These are phyloP conservation scores for Gossypium herbaceum DNA, from an alignment of 345 rosid genomes.

Conservation along the genomic window DNA sequence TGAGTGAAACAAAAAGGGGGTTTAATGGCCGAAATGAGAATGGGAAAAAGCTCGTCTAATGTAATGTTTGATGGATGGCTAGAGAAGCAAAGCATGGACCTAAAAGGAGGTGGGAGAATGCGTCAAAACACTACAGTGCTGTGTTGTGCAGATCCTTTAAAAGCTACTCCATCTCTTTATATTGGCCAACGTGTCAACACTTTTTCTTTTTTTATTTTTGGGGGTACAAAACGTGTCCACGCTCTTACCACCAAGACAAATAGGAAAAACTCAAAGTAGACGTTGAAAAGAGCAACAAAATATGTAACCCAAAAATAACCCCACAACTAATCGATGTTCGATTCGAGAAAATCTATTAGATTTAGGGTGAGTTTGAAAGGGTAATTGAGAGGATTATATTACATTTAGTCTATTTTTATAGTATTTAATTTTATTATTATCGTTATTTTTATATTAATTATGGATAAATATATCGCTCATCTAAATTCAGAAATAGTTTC, in stretches of 20 bases:
- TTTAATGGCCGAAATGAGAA: constrained; percentile 8
- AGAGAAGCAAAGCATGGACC: constrained; percentile 10
- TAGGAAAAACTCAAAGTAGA: neutral
- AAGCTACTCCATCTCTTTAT: neutral
- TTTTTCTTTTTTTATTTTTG: too few relatives aligned
- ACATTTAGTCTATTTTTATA: too few relatives aligned
- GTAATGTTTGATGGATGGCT: neutral
- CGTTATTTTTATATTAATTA: rapidly evolving
- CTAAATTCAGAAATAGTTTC: rapidly evolving
- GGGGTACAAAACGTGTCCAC: neutral
- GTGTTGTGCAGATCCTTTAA: neutral
- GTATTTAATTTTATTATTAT: rapidly evolving
- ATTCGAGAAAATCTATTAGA: too few relatives aligned
- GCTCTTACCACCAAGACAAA: neutral
- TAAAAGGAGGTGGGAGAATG: neutral
- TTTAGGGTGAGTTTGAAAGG: rapidly evolving
- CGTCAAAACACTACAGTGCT: constrained; percentile 6
- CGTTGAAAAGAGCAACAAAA: too few relatives aligned
- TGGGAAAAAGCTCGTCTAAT: neutral
- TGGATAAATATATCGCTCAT: rapidly evolving
- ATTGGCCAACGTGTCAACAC: constrained; percentile 10
- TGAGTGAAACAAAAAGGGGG: neutral
- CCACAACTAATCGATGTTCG: too few relatives aligned
- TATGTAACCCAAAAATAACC: too few relatives aligned
- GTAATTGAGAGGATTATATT: rapidly evolving